These are phyloP conservation scores for Saturnispora sanitii DNA, from an alignment of 805 yeast species.

Conservation along the genomic window DNA sequence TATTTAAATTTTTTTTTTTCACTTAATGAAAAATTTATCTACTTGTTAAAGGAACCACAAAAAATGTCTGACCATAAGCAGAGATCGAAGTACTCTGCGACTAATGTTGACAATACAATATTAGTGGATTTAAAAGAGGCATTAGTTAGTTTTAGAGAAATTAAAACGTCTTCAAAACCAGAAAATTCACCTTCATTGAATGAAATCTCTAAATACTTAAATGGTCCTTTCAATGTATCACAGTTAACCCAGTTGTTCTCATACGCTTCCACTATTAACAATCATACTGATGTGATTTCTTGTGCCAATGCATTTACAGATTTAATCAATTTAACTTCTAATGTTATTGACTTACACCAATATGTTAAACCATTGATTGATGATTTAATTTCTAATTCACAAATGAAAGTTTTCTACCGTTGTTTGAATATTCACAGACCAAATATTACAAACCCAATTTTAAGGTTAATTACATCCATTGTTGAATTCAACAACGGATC, in stretches of 20 bases:
- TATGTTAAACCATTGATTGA: conserved; percentile 34
- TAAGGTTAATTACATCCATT: conserved; percentile 47
- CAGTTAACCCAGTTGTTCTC: conserved; percentile 34
- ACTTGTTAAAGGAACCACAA: neutral
- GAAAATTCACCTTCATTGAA: conserved; percentile 5
- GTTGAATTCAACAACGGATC: conserved; percentile 40
- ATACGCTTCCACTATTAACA: conserved; percentile 36
- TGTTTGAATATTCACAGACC: conserved; percentile 52
- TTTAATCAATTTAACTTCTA: conserved; percentile 22
- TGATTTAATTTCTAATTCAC: conserved; percentile 41
- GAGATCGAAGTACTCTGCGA: conserved; percentile 3
- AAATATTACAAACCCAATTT: conserved; percentile 47
- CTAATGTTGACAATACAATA: conserved; percentile 1
- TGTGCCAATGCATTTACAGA: conserved; percentile 34
- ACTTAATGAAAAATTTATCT: conserved; percentile 3
- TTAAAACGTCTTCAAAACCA: neutral
- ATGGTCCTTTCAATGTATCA: conserved; percentile 20
- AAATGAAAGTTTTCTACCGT: conserved; percentile 57
- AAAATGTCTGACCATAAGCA: conserved; percentile 3
- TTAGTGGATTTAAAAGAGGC: conserved; percentile 14
- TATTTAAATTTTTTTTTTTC: neutral
- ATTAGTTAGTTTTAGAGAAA: conserved; percentile 12
- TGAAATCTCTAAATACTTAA: conserved; percentile 24
- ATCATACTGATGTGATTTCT: conserved; percentile 40
- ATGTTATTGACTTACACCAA: conserved; percentile 15